Percentiles rank a stretch among this genome's conserved stretches.
Evolutionary conservation across 345 rosid genomes (phyloP).

Genomic region (Murraya koenigii): DNA sequence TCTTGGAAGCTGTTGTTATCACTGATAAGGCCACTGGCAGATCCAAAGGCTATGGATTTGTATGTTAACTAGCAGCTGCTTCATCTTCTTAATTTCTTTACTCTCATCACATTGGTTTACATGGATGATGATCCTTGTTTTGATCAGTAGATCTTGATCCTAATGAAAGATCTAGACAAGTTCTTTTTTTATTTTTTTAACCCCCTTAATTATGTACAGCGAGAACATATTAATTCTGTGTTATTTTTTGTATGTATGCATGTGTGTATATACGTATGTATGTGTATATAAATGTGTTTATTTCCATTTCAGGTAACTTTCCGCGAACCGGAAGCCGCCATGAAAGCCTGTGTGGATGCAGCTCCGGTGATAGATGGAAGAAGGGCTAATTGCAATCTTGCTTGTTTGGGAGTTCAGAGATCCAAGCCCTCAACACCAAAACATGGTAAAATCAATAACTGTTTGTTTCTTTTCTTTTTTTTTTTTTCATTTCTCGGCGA

Average conservation of each 20-base stretch:
- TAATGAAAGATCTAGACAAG: slow-evolving; percentile 18
- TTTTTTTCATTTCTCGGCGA: not conserved
- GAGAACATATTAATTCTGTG: not conserved
- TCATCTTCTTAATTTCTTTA: not conserved
- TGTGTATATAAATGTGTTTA: slow-evolving; percentile 1
- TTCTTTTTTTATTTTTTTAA: not conserved
- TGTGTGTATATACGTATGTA: not conserved
- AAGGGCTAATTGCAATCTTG: slow-evolving; percentile 96
- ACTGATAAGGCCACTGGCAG: slow-evolving; percentile 96
- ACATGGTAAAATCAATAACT: slow-evolving; percentile 45
- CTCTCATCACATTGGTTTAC: not conserved
- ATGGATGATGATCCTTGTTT: not conserved
- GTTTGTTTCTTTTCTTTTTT: not conserved
- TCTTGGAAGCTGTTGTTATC: slow-evolving; percentile 97
- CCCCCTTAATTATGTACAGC: no score
- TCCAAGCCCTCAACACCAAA: slow-evolving; percentile 94
- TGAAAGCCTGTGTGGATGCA: slow-evolving; percentile 90
- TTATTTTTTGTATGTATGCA: not conserved
- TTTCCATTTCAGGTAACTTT: slow-evolving; percentile 71
- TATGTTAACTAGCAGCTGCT: slow-evolving; percentile 28
- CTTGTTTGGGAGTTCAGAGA: slow-evolving; percentile 92
- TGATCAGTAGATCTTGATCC: slow-evolving; percentile 13
- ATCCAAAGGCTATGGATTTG: slow-evolving; percentile 99
- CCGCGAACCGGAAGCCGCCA: slow-evolving; percentile 90
- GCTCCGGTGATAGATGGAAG: slow-evolving; percentile 97